Evolutionary conservation across 495 filamentous ascomycete species (phyloP), one percentile per base, ranked within the genome.

Genomic region (Tuber umbilicatum): DNA sequence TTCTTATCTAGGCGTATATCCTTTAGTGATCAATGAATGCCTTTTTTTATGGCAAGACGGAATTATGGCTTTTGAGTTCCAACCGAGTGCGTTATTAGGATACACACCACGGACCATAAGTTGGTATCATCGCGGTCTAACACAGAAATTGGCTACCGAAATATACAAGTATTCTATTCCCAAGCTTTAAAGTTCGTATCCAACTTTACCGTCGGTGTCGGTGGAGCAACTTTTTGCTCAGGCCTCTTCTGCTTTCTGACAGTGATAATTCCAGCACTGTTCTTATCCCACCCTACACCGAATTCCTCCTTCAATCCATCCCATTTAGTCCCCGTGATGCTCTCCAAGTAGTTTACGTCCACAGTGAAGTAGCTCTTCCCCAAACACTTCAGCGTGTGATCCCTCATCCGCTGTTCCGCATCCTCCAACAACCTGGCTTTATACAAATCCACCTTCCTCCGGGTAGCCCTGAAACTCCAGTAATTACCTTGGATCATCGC

Each of bases 401-500:
- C 86, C 76, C 89, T 86, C 79, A 97, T 85, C 70, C 87, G 84
- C 37, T 89, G 87, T 75, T 92, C 91, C 9, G 92, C 91, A 85
- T 87, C 93, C 79, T 93, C 91, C 87, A 97, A 91, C 45, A 99
- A 82, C 68, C 89, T 87, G 7, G 88, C 88, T 81, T 90, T 87
- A 82, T 94, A 90, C 19, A 90, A 91, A 84, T 96, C 92, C 47
- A 95, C 92, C 73, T 85, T 87, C 70, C 86, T 87, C 84, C 88
- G 89, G 64, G 91, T 84, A 73, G 88, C 86, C 87, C 91, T 91
- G 82, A 95, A 98, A 10, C 87, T 80, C 45, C 91, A 86, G 87
- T 93, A 98, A 80, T 97, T 91, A 72, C 93, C 93, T 77, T 90
- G 89, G 72, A 89, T 87, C 69, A 99, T 83, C 23, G 93, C 90